Base-by-base conservation (phyloP, 2,329 filamentous ascomycete genomes). In the Hymenoscyphus occultus region DNA sequence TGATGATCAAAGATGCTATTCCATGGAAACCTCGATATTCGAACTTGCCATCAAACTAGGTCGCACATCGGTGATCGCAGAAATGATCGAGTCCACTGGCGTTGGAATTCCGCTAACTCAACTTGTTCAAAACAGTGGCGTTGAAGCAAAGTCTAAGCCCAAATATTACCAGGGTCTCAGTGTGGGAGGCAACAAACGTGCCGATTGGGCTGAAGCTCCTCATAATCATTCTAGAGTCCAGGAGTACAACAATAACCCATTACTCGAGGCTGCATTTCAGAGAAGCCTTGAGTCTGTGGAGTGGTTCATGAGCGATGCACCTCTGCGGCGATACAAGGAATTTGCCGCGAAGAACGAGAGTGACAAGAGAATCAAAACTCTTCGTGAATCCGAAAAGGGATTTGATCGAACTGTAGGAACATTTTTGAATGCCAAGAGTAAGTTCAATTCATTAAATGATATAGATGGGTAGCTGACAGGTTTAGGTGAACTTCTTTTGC, bases 101-200 rank as follows among this genome's bases (percentile, higher is more conserved):
- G 86, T 85, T 3, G 90, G 90, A 1, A 83, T 94, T 65, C 89
- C 90, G 0, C 77, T 93, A 0, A 84, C 90, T 59, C 79, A 85
- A 19, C 77, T 95, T 5, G 83, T 90, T 56, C 84, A 88, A 76
- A 84, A 84, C 64, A 88, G 82, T 64, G 90, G 90, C 2, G 76
- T 89, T 0, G 82, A 89, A 71, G 75, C 88, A 59, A 81, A 85
- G 62, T 80, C 85, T 68, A 90, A 89, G 74, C 86, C 90, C 0
- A 83, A 83, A 19, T 91, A 86, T 75, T 96, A 96, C 73, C 89
- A 91, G 75, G 92, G 92, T 0, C 76, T 94, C 39, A 88, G 86
- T 1, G 88, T 96, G 1, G 87, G 90, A 68, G 91, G 91, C 2
- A 87, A 86, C 75, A 93, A 93, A 76, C 81, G 86, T 59, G 79